Percentiles rank a stretch among this genome's conserved stretches.
Evolutionary conservation across 306 rosid genomes (phyloP).

Genomic region (Corylus heterophylla): DNA sequence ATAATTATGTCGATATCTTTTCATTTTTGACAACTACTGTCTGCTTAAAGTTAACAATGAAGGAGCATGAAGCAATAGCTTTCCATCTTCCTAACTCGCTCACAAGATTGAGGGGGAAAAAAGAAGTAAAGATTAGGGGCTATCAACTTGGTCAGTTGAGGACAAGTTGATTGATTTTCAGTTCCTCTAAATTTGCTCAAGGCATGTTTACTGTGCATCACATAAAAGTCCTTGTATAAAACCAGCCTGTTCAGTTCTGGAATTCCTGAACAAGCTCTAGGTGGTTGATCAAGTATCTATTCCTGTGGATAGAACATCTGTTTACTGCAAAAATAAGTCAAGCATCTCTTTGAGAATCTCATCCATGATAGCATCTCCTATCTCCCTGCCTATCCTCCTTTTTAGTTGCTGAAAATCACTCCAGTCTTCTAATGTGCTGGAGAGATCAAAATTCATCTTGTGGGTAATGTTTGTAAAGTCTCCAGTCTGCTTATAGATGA

Average conservation of each 20-base stretch:
- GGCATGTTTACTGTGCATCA: not conserved
- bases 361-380: constrained; percentile 49
- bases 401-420: constrained; percentile 20
- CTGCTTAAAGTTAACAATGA: not conserved
- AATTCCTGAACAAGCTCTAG: not conserved
- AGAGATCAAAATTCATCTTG: constrained; percentile 24
- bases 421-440: constrained; percentile 35
- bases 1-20: not conserved
- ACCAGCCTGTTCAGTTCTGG: not conserved
- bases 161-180: constrained; percentile 1
- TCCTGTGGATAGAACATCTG: not conserved
- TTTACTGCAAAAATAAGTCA: constrained; percentile 25
- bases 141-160: not conserved
- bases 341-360: constrained; percentile 38
- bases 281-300: not conserved
- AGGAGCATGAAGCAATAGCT: not conserved
- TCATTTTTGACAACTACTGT: not conserved
- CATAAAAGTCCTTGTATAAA: not conserved
- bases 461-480: constrained; percentile 10
- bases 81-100: not conserved
- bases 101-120: not conserved
- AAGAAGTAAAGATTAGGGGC: not conserved
- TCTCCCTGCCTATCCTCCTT: constrained; percentile 27
- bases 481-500: constrained; percentile 20
- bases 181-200: not conserved